Conservation (phyloP, 306 rosid species). For the Parietaria judaica region DNA sequence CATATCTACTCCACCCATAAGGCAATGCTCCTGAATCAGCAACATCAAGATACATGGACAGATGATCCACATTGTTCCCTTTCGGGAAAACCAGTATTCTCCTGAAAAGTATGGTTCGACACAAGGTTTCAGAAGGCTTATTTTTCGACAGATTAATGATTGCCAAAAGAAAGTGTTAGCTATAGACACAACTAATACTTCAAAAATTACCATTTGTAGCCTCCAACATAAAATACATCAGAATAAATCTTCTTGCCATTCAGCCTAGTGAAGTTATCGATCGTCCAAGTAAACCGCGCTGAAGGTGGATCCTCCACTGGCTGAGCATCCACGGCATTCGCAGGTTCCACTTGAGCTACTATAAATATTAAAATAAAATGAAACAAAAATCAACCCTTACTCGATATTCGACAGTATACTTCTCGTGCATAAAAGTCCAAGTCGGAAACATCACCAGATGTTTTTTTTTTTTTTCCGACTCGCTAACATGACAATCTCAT, state of each 20-base stretch:
- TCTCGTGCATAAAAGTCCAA: too few relatives aligned
- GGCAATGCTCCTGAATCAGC: constrained; percentile 28
- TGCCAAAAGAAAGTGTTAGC: not conserved
- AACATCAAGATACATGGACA: constrained; percentile 34
- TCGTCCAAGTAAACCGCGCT: constrained; percentile 29
- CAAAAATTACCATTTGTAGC: constrained; percentile 27
- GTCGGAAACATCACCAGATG: too few relatives aligned
- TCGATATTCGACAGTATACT: not conserved
- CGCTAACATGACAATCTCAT: too few relatives aligned
- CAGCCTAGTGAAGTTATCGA: constrained; percentile 29
- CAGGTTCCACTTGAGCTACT: constrained; percentile 27
- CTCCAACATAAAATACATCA: constrained; percentile 25
- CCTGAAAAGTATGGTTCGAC: constrained; percentile 18
- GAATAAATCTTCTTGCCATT: constrained; percentile 28
- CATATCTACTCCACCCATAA: constrained; percentile 33
- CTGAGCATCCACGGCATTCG: constrained; percentile 24
- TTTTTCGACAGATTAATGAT: not conserved
- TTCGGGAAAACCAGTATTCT: constrained; percentile 31
- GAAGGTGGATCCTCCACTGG: constrained; percentile 32
- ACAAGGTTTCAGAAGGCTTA: too few relatives aligned
- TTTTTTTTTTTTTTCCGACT: too few relatives aligned
- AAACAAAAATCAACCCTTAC: not conserved
- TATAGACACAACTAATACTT: too few relatives aligned
- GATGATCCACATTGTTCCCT: constrained; percentile 33
- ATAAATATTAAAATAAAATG: not conserved